Conservation (phyloP, 345 rosid genomes). For the Zanthoxylum bungeanum region DNA sequence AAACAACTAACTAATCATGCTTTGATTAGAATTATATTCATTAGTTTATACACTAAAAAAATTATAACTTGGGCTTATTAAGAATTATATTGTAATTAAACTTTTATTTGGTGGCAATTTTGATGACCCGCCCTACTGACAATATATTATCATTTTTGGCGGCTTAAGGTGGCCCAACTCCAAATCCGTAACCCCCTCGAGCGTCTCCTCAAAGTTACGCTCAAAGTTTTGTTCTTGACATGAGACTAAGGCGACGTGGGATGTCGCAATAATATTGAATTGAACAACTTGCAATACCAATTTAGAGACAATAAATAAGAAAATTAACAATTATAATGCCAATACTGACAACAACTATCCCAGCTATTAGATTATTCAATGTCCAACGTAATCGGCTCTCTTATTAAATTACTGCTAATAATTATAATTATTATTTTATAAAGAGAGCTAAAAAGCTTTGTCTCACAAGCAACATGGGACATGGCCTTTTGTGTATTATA, state of each 20-base stretch:
- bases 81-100: background rate
- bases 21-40: background rate
- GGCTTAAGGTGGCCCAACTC: too few relatives aligned
- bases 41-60: too few relatives aligned
- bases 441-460: constrained; percentile 2
- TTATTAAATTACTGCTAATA: background rate
- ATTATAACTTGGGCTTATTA: too few relatives aligned
- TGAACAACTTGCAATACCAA: background rate
- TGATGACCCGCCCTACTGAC: too few relatives aligned
- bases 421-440: background rate
- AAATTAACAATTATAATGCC: background rate
- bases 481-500: constrained; percentile 21
- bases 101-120: background rate
- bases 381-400: constrained; percentile 10
- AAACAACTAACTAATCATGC: background rate
- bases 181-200: too few relatives aligned
- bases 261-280: too few relatives aligned
- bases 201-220: too few relatives aligned
- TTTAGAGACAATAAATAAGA: background rate
- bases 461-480: constrained; percentile 16
- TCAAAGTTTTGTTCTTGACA: too few relatives aligned
- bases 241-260: too few relatives aligned
- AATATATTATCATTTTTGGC: too few relatives aligned
- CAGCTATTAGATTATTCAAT: background rate
- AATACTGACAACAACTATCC: constrained; percentile 9